Base-by-base conservation (phyloP, 1,284 basidiomycete species). In the Ustilago trichophora region DNA sequence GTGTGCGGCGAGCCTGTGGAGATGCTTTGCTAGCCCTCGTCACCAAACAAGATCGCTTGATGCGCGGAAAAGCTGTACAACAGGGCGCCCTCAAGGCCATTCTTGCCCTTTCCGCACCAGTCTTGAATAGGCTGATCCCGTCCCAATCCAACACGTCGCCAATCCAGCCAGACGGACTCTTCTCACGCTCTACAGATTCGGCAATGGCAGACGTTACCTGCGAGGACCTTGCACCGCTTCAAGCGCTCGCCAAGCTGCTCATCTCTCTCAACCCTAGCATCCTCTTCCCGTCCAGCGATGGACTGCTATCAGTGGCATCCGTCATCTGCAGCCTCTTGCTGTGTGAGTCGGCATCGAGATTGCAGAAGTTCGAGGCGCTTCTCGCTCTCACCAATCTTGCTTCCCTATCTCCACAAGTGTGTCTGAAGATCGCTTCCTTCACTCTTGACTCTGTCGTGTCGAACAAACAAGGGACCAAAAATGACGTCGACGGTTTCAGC, bases 331-430 rank as follows among this genome's bases (percentile, higher is more conserved):
- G 43, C 6, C 64, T 79, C 5, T 53, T 60, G 42, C 63, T 77
- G 5, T 49, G 53, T 8, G 41, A 38, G 18, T 7, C 90, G 72
- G 82, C 87, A 0, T 85, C 86, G 0, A 87, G 92, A 1, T 84
- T 98, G 13, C 92, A 97, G 76, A 86, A 87, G 37, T 98, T 98
- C 76, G 95, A 98, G 82, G 88, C 89, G 3, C 85, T 93, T 63
- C 94, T 98, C 91, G 94, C 93, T 1, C 85, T 98, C 42, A 98
- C 95, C 4, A 98, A 98, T 79, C 83, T 98, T 29, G 89, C 93
- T 1, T 93, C 91, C n/a, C 49, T 77, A 8, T 54, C 55, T 6
- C 55, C 62, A 8, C 52, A 53, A 6, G 34, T 72, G 21, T 64
- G 71, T 10, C 26, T 85, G 16, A 86, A 87, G 8, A 62, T 77